These are phyloP conservation scores for Rhodotorula sp. DNA, from an alignment of 1,284 basidiomycete species.

Conservation along the genomic window DNA sequence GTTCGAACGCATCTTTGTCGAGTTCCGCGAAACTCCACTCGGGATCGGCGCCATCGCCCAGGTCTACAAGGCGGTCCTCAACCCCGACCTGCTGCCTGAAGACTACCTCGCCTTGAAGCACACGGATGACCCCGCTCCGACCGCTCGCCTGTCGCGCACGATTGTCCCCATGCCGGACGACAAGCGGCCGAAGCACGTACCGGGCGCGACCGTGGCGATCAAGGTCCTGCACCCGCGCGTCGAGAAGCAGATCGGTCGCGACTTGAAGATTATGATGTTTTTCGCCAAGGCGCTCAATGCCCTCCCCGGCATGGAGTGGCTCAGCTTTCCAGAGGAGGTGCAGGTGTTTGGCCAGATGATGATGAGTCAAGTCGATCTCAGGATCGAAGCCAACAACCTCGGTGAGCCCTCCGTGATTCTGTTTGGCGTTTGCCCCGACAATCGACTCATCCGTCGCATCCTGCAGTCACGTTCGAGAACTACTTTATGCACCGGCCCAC, in stretches of 20 bases:
- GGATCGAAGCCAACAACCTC: conserved; percentile 87
- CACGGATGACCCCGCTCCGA: conserved; percentile 28
- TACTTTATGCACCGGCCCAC: conserved; percentile 76
- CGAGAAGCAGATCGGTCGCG: conserved; percentile 74
- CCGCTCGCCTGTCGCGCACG: conserved; percentile 51
- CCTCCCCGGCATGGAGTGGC: conserved; percentile 92
- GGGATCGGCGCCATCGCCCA: conserved; percentile 98
- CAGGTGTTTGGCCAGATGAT: conserved; percentile 96
- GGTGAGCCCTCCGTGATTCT: not conserved
- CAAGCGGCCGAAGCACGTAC: conserved; percentile 56
- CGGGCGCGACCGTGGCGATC: conserved; percentile 84
- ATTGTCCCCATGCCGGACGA: conserved; percentile 50
- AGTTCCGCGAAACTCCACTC: conserved; percentile 82
- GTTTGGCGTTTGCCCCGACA: not conserved
- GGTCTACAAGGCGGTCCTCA: conserved; percentile 82
- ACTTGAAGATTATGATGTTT: conserved; percentile 91
- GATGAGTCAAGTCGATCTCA: conserved; percentile 87
- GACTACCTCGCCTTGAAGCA: conserved; percentile 50
- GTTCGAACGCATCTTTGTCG: conserved; percentile 87
- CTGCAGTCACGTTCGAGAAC: conserved; percentile 67
- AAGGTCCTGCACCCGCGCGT: conserved; percentile 92
- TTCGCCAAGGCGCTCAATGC: conserved; percentile 77
- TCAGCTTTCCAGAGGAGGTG: conserved; percentile 94
- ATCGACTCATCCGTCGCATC: no score
- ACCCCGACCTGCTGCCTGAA: conserved; percentile 71